phyloP scores from a whole-genome alignment of 2,329 filamentous ascomycete species.

The Trichoderma brevicompactum region DNA sequence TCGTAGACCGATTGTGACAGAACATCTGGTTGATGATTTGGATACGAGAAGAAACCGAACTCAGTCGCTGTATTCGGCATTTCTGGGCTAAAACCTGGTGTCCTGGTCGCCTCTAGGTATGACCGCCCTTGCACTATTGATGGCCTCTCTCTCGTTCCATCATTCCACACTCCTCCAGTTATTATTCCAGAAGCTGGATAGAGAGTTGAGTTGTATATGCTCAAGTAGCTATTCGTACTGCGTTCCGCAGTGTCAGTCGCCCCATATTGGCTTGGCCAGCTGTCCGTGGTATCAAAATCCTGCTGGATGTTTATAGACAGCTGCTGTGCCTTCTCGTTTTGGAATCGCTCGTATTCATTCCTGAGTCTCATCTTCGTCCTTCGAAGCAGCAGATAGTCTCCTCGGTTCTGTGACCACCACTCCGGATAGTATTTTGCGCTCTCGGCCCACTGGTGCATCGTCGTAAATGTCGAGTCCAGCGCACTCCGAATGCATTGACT shows the following conservation, averaged over 20 bases:
- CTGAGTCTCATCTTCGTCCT: conserved; percentile 9
- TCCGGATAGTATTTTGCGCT: background rate
- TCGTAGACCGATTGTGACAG: background rate
- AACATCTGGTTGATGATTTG: background rate
- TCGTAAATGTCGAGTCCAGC: conserved; percentile 3
- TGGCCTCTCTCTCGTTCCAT: background rate
- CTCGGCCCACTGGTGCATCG: conserved; percentile 10
- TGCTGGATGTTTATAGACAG: background rate
- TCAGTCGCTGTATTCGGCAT: background rate
- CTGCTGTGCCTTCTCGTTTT: background rate
- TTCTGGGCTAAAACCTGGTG: background rate
- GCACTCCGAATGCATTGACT: background rate
- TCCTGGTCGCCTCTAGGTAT: background rate
- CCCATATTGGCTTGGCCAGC: background rate
- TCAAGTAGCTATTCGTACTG: background rate
- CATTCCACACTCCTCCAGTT: background rate
- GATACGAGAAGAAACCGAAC: background rate
- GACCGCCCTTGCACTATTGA: background rate
- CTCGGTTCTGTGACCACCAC: background rate
- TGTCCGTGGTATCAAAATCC: background rate
- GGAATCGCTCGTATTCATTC: background rate
- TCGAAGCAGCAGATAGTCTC: conserved; percentile 9
- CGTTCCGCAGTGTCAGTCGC: background rate
- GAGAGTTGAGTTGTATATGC: background rate
- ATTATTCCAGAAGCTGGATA: background rate